A percentile compares a stretch with the other conserved stretches of the same genome.
phyloP scores from a whole-genome alignment of 2,329 filamentous ascomycete species.

The Aspergillus chevalieri region DNA sequence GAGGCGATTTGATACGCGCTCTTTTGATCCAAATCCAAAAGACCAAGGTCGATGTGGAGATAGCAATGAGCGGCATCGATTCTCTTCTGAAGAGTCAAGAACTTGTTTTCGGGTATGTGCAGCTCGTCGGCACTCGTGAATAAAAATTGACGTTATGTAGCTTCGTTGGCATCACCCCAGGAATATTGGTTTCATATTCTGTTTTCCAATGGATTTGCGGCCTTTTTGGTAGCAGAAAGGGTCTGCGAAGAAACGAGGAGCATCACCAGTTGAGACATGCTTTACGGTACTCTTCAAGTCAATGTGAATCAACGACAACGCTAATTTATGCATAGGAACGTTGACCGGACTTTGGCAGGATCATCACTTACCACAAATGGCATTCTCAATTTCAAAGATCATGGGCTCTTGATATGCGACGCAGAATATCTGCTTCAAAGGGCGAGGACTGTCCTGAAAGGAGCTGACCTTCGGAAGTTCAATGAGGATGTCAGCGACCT shows the following conservation, averaged over 20 bases:
- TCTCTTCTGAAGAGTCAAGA: slow-evolving; percentile 92
- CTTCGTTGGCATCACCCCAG: slow-evolving; percentile 91
- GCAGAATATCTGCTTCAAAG: slow-evolving; percentile 73
- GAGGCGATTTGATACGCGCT: slow-evolving; percentile 80
- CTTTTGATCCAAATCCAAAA: slow-evolving; percentile 96
- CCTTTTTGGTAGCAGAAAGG: slow-evolving; percentile 64
- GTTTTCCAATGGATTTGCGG: slow-evolving; percentile 64
- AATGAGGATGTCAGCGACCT: slow-evolving; percentile 81
- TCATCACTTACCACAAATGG: slow-evolving; percentile 65
- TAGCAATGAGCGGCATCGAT: slow-evolving; percentile 94
- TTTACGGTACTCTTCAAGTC: slow-evolving; percentile 49
- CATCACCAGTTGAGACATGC: slow-evolving; percentile 68
- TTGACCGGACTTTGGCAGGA: slow-evolving; percentile 71
- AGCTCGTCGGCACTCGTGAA: background rate
- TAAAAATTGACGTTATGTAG: slow-evolving; percentile 30
- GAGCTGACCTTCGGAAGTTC: slow-evolving; percentile 74
- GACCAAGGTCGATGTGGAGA: slow-evolving; percentile 95
- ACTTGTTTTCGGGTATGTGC: slow-evolving; percentile 68
- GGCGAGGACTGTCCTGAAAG: slow-evolving; percentile 62
- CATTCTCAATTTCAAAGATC: slow-evolving; percentile 82
- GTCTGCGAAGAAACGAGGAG: slow-evolving; percentile 58
- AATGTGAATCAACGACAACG: background rate
- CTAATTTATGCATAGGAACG: slow-evolving; percentile 50
- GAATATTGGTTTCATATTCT: slow-evolving; percentile 79
- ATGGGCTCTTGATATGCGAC: slow-evolving; percentile 83